Percentiles rank a stretch among this genome's conserved stretches.
Conservation (phyloP, 2,329 filamentous ascomycete species). For the Aspergillus caelatus region DNA sequence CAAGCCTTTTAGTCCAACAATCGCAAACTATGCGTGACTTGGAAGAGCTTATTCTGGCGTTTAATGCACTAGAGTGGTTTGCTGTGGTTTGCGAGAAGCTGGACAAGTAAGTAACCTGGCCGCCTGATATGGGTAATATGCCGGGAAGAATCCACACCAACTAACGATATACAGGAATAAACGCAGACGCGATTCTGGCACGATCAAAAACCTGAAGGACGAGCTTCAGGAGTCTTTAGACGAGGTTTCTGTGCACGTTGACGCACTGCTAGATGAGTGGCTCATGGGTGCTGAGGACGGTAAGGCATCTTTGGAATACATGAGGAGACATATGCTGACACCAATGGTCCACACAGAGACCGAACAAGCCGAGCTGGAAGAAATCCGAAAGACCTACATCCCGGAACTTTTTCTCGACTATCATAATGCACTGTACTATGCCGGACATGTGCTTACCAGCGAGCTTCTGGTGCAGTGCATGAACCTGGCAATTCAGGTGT, state of each 20-base stretch:
- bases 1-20: conserved; percentile 40
- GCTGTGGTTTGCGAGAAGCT: conserved; percentile 56
- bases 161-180: conserved; percentile 24
- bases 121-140: not conserved
- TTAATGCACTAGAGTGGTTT: conserved; percentile 71
- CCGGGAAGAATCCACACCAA: conserved; percentile 19
- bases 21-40: conserved; percentile 69
- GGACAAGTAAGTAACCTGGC: conserved; percentile 38
- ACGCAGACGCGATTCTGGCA: conserved; percentile 37
- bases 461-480: conserved; percentile 81
- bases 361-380: conserved; percentile 63
- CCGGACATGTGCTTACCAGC: conserved; percentile 72
- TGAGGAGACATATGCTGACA: not conserved
- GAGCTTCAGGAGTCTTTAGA: conserved; percentile 60
- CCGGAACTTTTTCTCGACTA: conserved; percentile 86
- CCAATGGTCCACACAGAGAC: conserved; percentile 39
- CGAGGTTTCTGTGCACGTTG: conserved; percentile 58
- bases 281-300: conserved; percentile 59
- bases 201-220: conserved; percentile 55
- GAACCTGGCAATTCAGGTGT: conserved; percentile 80
- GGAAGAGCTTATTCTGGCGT: conserved; percentile 65
- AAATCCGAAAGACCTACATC: conserved; percentile 76
- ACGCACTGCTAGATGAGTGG: conserved; percentile 66
- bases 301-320: conserved; percentile 38
- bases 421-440: conserved; percentile 77